Conservation (phyloP, 768 basidiomycete species). For the Cystofilobasidium bisporidii region DNA sequence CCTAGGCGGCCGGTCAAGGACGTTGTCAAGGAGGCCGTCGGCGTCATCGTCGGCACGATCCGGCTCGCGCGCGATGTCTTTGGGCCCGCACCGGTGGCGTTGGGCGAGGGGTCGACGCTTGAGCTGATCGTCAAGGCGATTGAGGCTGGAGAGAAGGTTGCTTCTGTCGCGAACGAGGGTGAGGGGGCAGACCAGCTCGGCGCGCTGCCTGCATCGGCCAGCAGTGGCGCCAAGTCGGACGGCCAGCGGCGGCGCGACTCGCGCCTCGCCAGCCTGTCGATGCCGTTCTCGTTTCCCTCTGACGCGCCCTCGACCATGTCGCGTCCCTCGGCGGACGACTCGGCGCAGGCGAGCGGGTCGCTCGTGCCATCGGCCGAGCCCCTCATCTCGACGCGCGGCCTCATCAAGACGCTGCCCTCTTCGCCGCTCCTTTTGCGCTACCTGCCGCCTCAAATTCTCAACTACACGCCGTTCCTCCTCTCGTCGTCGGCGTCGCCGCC, state of each 20-base stretch:
- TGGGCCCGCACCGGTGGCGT: conserved; percentile 31
- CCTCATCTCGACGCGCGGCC: conserved; percentile 52
- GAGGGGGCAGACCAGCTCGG: conserved; percentile 1
- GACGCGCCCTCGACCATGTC: conserved; percentile 12
- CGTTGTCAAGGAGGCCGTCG: conserved; percentile 50
- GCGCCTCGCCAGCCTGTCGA: conserved; percentile 41
- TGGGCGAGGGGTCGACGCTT: conserved; percentile 6
- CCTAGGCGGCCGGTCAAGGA: conserved; percentile 44
- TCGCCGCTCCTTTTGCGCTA: conserved; percentile 65
- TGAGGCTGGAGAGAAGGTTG: conserved; percentile 20
- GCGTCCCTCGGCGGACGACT: not conserved
- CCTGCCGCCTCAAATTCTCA: conserved; percentile 58
- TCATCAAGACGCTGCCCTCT: conserved; percentile 67
- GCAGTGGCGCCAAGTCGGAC: not conserved
- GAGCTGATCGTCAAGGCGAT: conserved; percentile 17
- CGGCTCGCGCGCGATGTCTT: conserved; percentile 54
- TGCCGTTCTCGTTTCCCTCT: conserved; percentile 34
- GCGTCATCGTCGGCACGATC: conserved; percentile 53
- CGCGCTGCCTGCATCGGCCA: not conserved
- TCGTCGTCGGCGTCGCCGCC: conserved; percentile 52
- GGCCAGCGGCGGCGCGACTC: conserved; percentile 29
- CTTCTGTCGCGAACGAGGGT: not conserved
- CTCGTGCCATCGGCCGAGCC: not conserved
- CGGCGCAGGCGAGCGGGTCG: not conserved
- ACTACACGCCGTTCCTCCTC: conserved; percentile 80